Conservation (phyloP, 1,284 basidiomycete species). For the Mycena sp. region DNA sequence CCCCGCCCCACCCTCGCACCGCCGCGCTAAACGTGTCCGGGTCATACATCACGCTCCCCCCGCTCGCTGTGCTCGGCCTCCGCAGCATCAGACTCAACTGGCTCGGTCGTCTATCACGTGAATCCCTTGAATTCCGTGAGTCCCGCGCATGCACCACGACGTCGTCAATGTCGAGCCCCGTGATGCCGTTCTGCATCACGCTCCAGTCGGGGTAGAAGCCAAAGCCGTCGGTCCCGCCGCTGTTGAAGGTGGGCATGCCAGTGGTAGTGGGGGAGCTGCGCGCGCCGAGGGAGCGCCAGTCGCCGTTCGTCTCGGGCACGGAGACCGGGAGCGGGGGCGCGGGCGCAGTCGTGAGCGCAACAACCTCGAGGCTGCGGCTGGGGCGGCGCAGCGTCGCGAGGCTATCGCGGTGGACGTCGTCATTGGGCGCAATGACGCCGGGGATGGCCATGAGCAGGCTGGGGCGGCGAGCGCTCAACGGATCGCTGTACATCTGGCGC, state of each 20-base stretch:
- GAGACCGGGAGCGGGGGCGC: too few relatives aligned
- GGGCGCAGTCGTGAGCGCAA: too few relatives aligned
- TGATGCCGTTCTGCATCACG: constrained; percentile 41
- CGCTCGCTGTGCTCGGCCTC: constrained; percentile 60
- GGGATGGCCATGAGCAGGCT: constrained; percentile 28
- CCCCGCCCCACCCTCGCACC: constrained; percentile 57
- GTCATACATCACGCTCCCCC: constrained; percentile 48
- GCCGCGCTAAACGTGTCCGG: constrained; percentile 70
- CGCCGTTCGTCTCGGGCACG: constrained; percentile 56
- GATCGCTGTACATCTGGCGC: constrained; percentile 28
- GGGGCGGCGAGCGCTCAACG: constrained; percentile 16
- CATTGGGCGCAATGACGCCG: neutral
- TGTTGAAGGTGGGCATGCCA: constrained; percentile 9
- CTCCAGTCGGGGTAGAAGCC: constrained; percentile 47
- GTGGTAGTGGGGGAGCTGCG: constrained; percentile 31
- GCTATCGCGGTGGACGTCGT: constrained; percentile 9
- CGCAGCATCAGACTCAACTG: constrained; percentile 41
- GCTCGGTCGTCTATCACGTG: constrained; percentile 29
- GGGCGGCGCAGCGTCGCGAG: constrained; percentile 32
- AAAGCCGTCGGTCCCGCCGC: constrained; percentile 14
- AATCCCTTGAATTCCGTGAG: constrained; percentile 24
- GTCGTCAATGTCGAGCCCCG: constrained; percentile 38
- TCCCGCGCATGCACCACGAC: constrained; percentile 29
- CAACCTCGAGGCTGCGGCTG: constrained; percentile 28
- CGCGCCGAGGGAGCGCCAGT: constrained; percentile 50